Base-by-base conservation (phyloP, 495 filamentous ascomycete species). In the Penicillium macrosclerotiorum region DNA sequence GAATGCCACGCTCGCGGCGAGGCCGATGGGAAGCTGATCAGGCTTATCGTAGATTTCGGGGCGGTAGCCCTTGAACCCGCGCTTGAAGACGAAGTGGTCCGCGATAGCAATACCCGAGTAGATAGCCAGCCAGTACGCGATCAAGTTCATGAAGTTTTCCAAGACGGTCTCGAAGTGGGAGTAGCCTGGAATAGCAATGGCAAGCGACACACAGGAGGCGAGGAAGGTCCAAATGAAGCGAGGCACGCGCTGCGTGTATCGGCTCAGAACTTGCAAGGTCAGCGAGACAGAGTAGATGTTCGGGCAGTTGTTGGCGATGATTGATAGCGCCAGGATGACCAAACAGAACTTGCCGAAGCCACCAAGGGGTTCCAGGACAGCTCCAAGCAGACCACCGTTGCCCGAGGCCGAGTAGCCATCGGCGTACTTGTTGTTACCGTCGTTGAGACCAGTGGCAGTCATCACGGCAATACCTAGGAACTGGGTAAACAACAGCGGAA, bases 261-360 rank as follows among this genome's bases (percentile, higher is more conserved):
- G 75, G 14, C 77, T 78, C 23, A 94, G 61, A 8, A 90, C 77
- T 62, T 92, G 88, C 37, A 92, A 73, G 23, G 83, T 83, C 18
- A 94, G 75, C 3, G 79, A 79, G 32, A 93, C 81, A 27, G 86
- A 89, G 73, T 95, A 95, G 55, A 89, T 85, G 70, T 86, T 90
- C n/a, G 92, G 88, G 68, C 84, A 90, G 71, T 90, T 91, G 72
- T 86, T 92, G 45, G 86, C 85, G 52, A 91, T 79, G 59, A 89
- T 91, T 51, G 80, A 84, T 20, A 92, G 76, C 0, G 87, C 84
- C 4, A 94, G 79, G 33, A 94, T 71, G 40, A 91, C 81, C 14
- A 94, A 60, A 65, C 89, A 93, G 73, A 93, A 90, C 58, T 88
- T 77, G 48, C 89, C 89, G 57, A 92, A 91, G 32, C 74, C 71